Percentiles rank a stretch among this genome's conserved stretches.
Conservation (phyloP, 371 early-diverging fungal genomes). For the Parasitella parasitica region DNA sequence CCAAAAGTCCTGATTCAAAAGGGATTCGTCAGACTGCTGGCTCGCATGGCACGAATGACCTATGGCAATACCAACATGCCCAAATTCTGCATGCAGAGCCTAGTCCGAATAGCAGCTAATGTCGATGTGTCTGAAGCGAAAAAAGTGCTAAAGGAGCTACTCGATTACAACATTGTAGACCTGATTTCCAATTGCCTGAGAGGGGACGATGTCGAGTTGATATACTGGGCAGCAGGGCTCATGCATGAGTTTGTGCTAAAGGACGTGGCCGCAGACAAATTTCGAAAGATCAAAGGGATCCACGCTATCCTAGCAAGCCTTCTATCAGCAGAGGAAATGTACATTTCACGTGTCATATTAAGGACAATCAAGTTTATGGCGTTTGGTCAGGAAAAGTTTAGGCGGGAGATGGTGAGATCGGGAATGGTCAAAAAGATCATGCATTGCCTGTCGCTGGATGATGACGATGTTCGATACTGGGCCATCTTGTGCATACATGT, state of each 20-base stretch:
- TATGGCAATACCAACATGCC: slow-evolving; percentile 86
- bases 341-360: slow-evolving; percentile 71
- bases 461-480: slow-evolving; percentile 78
- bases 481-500: slow-evolving; percentile 60
- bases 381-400: slow-evolving; percentile 53
- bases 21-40: slow-evolving; percentile 64
- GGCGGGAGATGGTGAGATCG: slow-evolving; percentile 53
- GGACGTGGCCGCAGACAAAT: slow-evolving; percentile 61
- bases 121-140: slow-evolving; percentile 52
- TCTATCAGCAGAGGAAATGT: slow-evolving; percentile 61
- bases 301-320: slow-evolving; percentile 58
- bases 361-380: slow-evolving; percentile 75
- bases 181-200: slow-evolving; percentile 69
- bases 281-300: slow-evolving; percentile 63
- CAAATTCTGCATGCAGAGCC: slow-evolving; percentile 76
- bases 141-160: slow-evolving; percentile 51
- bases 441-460: slow-evolving; percentile 64
- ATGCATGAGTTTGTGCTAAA: slow-evolving; percentile 81
- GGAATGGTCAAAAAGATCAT: slow-evolving; percentile 66
- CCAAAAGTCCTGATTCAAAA: slow-evolving; percentile 58
- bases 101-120: slow-evolving; percentile 73
- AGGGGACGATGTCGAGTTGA: slow-evolving; percentile 77
- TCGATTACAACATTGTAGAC: slow-evolving; percentile 66
- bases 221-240: slow-evolving; percentile 80
- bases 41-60: slow-evolving; percentile 68